Conservation (phyloP, 169 alveolate genomes). For the Babesia caballi region DNA sequence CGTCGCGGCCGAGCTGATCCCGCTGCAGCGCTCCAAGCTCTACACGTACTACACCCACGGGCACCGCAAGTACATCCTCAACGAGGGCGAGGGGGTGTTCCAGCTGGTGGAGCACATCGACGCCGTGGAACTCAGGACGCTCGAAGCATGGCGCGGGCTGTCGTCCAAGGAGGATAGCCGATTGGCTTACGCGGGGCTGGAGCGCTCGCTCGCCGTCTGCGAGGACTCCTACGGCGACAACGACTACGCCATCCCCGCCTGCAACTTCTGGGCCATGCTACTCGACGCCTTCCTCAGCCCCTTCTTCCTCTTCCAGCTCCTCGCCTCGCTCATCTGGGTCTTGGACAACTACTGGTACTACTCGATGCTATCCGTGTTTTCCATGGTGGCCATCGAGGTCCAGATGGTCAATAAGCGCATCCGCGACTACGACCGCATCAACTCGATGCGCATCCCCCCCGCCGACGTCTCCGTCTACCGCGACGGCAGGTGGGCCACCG, state of each 20-base stretch:
- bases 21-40: slow-evolving; percentile 43
- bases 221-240: slow-evolving; percentile 84
- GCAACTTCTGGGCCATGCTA: slow-evolving; percentile 86
- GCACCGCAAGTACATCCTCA: slow-evolving; percentile 65
- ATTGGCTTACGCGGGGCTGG: not conserved
- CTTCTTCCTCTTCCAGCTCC: slow-evolving; percentile 93
- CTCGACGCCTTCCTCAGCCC: slow-evolving; percentile 94
- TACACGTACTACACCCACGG: slow-evolving; percentile 59
- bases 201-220: slow-evolving; percentile 59
- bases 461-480: slow-evolving; percentile 83
- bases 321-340: slow-evolving; percentile 92
- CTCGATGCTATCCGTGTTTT: slow-evolving; percentile 86
- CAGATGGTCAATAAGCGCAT: slow-evolving; percentile 79
- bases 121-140: slow-evolving; percentile 34
- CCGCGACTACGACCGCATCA: slow-evolving; percentile 74
- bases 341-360: slow-evolving; percentile 95
- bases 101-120: slow-evolving; percentile 74
- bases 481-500: slow-evolving; percentile 84
- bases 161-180: slow-evolving; percentile 17
- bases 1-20: slow-evolving; percentile 20
- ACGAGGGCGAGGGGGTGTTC: slow-evolving; percentile 46
- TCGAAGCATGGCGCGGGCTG: slow-evolving; percentile 68
- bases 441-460: slow-evolving; percentile 88
- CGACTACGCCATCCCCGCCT: slow-evolving; percentile 89
- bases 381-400: slow-evolving; percentile 84